A percentile compares a stretch with the other conserved stretches of the same genome.
Evolutionary conservation across 2,329 filamentous ascomycete genomes (phyloP).

Genomic region (Colletotrichum tamarilloi): DNA sequence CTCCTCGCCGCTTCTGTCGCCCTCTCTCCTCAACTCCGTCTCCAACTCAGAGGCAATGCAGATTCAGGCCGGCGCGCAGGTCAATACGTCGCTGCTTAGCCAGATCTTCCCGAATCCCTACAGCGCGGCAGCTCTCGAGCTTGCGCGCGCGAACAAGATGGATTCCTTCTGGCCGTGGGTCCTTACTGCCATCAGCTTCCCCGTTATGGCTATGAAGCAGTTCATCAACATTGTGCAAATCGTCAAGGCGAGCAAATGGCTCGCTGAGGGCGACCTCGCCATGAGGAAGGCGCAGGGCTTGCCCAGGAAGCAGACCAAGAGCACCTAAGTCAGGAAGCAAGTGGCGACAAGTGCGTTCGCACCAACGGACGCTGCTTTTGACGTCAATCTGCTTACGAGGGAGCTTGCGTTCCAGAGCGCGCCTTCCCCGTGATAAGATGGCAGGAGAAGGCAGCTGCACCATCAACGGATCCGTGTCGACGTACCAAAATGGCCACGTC

Average conservation of each 20-base stretch:
- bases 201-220: constrained; percentile 93
- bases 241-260: constrained; percentile 89
- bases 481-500: neutral
- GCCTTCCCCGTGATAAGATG: neutral
- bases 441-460: neutral
- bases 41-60: constrained; percentile 62
- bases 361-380: neutral
- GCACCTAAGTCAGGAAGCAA: neutral
- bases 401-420: neutral
- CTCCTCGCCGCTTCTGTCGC: constrained; percentile 88
- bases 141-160: constrained; percentile 95
- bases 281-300: constrained; percentile 67
- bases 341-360: neutral
- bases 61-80: constrained; percentile 74
- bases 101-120: constrained; percentile 89
- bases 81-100: constrained; percentile 75
- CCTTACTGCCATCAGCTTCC: constrained; percentile 81
- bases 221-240: constrained; percentile 94
- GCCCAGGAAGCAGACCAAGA: constrained; percentile 54
- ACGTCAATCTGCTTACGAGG: too few species aligned
- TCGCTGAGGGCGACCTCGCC: constrained; percentile 89
- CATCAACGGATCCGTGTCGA: neutral
- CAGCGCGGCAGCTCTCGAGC: constrained; percentile 90
- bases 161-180: constrained; percentile 76
- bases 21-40: constrained; percentile 78